Evolutionary conservation across 106 monocot species (phyloP), one percentile per base, ranked within the genome.

Genomic region (Apostasia shenzhenica): DNA sequence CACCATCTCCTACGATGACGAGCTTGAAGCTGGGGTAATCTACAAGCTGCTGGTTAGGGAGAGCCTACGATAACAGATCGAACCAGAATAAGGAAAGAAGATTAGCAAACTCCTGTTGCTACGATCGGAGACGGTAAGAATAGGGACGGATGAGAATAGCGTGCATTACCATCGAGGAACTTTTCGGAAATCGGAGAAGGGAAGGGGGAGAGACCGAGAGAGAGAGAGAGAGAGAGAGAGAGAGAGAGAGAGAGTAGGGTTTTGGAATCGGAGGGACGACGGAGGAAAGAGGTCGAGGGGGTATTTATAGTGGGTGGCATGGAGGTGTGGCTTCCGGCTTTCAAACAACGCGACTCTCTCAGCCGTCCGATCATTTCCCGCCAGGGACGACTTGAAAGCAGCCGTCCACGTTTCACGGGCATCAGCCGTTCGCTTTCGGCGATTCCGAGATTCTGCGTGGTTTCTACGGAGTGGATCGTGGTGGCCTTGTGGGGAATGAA

Each of bases 21-120:
- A 76, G 76, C 69, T 76, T 76, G 69, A 76, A 76, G 55, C 54
- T 76, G 8, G 76, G 76, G 69, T 76, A 76, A 70, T 70, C 68
- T 48, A 70, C 76, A 4, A 52, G 61, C 61, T 69, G 76, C 54
- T 76, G 76, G 51, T 69, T 76, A 43, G 76, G 76, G 2, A 70
- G 54, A n/a, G 76, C 76, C 76, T 76, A 54, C 26, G 26, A 26
- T 26, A 26, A 26, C 26, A 26, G 56, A 70, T 64, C 10, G 61
- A 72, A 47, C 47, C 37, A 56, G 44, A 49, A 66, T 6, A 8
- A 54, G 9, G 3, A 10, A 2, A 13, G 9, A 50, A 8, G 1
- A 1, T 5, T 14, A 14, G 12, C 14, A 66, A 47, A 56, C 37
- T 4, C 14, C 37, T 41, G 67, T n/a, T 42, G 41, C 13, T 12